phyloP scores from a whole-genome alignment of 2,329 filamentous ascomycete species.

The Colletotrichum costaricense region DNA sequence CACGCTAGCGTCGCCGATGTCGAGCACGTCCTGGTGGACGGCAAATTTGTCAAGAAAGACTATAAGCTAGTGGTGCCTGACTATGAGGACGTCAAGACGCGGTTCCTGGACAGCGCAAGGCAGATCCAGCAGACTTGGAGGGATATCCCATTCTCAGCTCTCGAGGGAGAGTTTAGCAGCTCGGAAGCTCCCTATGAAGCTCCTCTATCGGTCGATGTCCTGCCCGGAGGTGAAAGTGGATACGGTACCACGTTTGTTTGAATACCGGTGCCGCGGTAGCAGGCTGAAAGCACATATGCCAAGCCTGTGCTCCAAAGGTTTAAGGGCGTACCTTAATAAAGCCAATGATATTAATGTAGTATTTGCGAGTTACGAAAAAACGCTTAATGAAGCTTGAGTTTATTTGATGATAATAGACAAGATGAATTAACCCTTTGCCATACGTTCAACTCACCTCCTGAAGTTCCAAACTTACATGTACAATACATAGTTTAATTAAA shows the following conservation, averaged over 20 bases:
- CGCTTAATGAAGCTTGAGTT: neutral
- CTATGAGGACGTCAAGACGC: conserved; percentile 43
- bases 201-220: conserved; percentile 18
- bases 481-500: neutral
- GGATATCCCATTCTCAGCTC: conserved; percentile 41
- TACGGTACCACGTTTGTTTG: conserved; percentile 8
- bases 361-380: neutral
- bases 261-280: neutral
- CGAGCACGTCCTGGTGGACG: conserved; percentile 61
- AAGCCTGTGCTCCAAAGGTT: neutral
- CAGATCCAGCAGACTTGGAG: conserved; percentile 43
- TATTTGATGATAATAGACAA: too few species aligned
- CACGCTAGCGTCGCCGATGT: conserved; percentile 66
- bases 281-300: neutral
- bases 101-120: conserved; percentile 48
- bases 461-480: neutral
- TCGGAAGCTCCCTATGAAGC: conserved; percentile 25
- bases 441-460: neutral
- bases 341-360: neutral
- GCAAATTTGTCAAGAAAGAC: conserved; percentile 59
- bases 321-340: neutral
- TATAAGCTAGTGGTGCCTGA: conserved; percentile 46
- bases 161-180: conserved; percentile 40
- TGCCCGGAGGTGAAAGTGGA: conserved; percentile 5
- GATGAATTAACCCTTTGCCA: too few species aligned